These are phyloP conservation scores for Tremella mesenterica DNA, from an alignment of 768 basidiomycete species.

Conservation along the genomic window DNA sequence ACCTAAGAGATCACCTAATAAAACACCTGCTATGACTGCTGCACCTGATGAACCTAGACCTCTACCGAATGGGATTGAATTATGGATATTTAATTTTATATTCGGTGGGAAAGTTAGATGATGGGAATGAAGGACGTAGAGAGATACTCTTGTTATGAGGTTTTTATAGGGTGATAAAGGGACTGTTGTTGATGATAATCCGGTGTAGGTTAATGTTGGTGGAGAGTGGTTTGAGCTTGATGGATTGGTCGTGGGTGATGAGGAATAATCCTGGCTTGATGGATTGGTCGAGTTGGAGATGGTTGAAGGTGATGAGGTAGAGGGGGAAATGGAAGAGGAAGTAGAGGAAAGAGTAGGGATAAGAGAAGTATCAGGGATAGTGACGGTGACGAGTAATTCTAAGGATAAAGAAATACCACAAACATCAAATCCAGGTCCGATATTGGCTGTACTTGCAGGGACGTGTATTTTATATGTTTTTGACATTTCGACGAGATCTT, in stretches of 20 bases:
- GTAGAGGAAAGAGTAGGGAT: too few species aligned
- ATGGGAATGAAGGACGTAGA: conserved; percentile 94
- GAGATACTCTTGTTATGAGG: conserved; percentile 89
- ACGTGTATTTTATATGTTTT: conserved; percentile 61
- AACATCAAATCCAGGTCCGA: conserved; percentile 97
- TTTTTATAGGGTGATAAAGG: conserved; percentile 94
- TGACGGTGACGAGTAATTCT: conserved; percentile 65
- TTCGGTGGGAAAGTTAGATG: conserved; percentile 66
- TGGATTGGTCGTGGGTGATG: conserved; percentile 16
- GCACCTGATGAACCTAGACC: conserved; percentile 96
- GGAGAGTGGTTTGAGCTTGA: conserved; percentile 44
- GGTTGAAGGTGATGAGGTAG: conserved; percentile 28
- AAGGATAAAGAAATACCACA: conserved; percentile 94
- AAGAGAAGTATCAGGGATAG: conserved; percentile 44
- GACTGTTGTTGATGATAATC: conserved; percentile 82
- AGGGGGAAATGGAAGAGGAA: conserved; percentile 26
- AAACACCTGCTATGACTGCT: conserved; percentile 94
- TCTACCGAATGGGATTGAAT: conserved; percentile 95
- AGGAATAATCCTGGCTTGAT: too few species aligned
- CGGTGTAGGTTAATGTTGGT: conserved; percentile 67
- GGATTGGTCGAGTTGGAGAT: conserved; percentile 14
- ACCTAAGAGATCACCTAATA: conserved; percentile 78
- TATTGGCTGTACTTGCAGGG: conserved; percentile 97
- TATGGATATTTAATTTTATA: conserved; percentile 67
- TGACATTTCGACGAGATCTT: too few species aligned